Conservation (phyloP, 805 yeast genomes). For the Suhomyces faveliae region DNA sequence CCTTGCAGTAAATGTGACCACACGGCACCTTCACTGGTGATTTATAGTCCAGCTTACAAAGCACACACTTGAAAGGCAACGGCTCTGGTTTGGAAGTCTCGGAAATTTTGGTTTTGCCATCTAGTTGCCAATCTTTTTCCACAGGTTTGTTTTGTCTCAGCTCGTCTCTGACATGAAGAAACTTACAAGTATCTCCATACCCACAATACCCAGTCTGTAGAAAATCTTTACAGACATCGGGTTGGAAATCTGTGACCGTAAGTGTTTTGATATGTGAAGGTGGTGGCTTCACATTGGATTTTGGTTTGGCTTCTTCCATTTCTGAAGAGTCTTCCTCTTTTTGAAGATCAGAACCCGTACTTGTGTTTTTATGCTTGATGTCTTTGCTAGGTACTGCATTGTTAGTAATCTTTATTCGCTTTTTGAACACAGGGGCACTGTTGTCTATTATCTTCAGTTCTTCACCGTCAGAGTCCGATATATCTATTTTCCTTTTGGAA, state of each 20-base stretch:
- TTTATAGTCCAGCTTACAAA: slow-evolving; percentile 56
- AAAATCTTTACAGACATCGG: slow-evolving; percentile 92
- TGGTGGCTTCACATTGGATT: slow-evolving; percentile 21
- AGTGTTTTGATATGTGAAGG: slow-evolving; percentile 55
- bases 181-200: slow-evolving; percentile 95
- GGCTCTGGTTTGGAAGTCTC: slow-evolving; percentile 16
- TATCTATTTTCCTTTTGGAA: slow-evolving; percentile 9
- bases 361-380: slow-evolving; percentile 5
- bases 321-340: background rate
- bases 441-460: background rate
- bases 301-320: background rate
- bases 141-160: slow-evolving; percentile 68
- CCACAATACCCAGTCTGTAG: slow-evolving; percentile 93
- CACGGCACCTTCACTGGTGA: slow-evolving; percentile 60
- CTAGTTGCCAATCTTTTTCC: slow-evolving; percentile 65
- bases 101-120: slow-evolving; percentile 15
- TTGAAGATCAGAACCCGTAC: background rate
- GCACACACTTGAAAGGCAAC: slow-evolving; percentile 58
- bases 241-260: slow-evolving; percentile 79
- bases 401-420: slow-evolving; percentile 3
- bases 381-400: background rate
- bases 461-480: slow-evolving; percentile 3
- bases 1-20: slow-evolving; percentile 61
- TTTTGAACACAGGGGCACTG: slow-evolving; percentile 5
- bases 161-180: slow-evolving; percentile 86